Evolutionary conservation across 2,329 filamentous ascomycete genomes (phyloP).

Genomic region (Cordyceps militaris): DNA sequence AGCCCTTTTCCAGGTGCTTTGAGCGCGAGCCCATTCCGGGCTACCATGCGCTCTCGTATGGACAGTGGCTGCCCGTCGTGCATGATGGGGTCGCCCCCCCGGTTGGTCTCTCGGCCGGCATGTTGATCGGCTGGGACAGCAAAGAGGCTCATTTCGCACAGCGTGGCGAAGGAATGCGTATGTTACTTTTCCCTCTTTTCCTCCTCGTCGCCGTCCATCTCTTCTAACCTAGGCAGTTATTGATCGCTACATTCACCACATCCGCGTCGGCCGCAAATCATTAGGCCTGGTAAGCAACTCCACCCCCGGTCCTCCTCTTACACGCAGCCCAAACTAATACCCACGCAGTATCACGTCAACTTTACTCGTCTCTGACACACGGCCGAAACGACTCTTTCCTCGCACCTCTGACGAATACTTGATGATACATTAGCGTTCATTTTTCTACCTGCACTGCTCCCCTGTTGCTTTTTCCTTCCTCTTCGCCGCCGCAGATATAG

Average conservation of each 20-base stretch:
- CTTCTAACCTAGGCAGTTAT: constrained; percentile 3
- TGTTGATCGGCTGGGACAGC: constrained; percentile 34
- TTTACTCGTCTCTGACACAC: constrained; percentile 10
- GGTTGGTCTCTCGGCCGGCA: constrained; percentile 24
- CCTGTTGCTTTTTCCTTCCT: background rate
- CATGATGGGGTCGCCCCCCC: constrained; percentile 22
- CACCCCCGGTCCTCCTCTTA: background rate
- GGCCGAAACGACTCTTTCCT: constrained; percentile 3
- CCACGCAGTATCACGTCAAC: constrained; percentile 13
- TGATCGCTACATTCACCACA: constrained; percentile 13
- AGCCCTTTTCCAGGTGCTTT: constrained; percentile 21
- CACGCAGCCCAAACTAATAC: constrained; percentile 2
- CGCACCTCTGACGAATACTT: constrained; percentile 8
- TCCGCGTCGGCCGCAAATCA: constrained; percentile 12
- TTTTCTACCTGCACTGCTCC: background rate
- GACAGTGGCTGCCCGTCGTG: constrained; percentile 26
- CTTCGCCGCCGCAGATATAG: background rate
- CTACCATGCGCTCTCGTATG: constrained; percentile 26
- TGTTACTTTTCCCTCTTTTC: constrained; percentile 9
- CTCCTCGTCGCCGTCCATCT: background rate
- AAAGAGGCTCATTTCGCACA: constrained; percentile 31
- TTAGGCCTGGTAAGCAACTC: constrained; percentile 10
- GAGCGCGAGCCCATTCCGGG: constrained; percentile 22
- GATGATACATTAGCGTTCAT: constrained; percentile 12
- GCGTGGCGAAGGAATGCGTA: constrained; percentile 25